Base-by-base conservation (phyloP, 768 basidiomycete species). In the Lactarius quietus region DNA sequence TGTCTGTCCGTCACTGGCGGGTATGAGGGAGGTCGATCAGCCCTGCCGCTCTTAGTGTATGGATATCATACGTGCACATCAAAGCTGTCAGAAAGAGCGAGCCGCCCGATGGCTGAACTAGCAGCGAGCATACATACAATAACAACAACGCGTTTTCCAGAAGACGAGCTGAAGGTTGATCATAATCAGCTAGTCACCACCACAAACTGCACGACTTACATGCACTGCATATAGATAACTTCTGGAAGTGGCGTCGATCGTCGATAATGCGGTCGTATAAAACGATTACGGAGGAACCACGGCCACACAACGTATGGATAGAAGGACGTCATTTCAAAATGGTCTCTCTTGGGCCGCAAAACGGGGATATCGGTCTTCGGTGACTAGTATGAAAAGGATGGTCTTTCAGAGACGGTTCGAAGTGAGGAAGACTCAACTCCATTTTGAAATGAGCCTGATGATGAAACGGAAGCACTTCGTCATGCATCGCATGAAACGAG, bases 321-420 rank as follows among this genome's bases (percentile, higher is more conserved):
- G 48, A 51, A 51, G 48, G 48, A 39, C 43, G 20, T 38, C 33
- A 61, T 65, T 56, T 51, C 36, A 57, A 33, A 65, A 56, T 39
- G 12, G 18, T 48, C 8, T 17, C 48, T 9, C 56, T 52, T 52
- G 55, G 36, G 54, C 59, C 57, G 31, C 54, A 39, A 18, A 31
- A 61, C 62, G 59, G 57, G 59, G 38, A 28, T 62, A 57, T 57
- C 56, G 59, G 65, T 31, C 57, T 35, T 62, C 62, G 45, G 66
- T 57, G 48, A 41, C 20, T 31, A n/a, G 41, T 17, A 45, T 12
- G 35, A 63, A 26, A n/a, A 39, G 56, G 31, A 60, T 36, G 33
- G 14, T 15, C 31, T 23, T 52, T 61, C 29, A 36, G 35, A 55
- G 15, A n/a, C n/a, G 18, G 26, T n/a, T 48, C 28, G 17, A 61